A percentile compares a stretch with the other conserved stretches of the same genome.
These are phyloP conservation scores for Kodamaea nitidulidarum DNA, from an alignment of 805 yeast species.

Conservation along the genomic window DNA sequence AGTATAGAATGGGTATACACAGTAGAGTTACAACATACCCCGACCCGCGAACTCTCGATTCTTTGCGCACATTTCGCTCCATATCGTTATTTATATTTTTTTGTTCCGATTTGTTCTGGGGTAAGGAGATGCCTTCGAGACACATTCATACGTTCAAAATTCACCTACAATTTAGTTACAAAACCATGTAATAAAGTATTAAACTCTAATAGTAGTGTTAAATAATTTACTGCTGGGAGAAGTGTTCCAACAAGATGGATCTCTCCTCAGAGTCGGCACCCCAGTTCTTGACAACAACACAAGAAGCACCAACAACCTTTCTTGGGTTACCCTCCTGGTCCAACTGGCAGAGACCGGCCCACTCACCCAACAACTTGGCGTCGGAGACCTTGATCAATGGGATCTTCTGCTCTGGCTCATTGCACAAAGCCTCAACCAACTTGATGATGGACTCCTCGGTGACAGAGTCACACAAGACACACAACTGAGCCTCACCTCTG, in stretches of 20 bases:
- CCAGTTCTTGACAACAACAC: slow-evolving; percentile 99
- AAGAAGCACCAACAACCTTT: slow-evolving; percentile 99
- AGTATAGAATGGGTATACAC: too few species aligned
- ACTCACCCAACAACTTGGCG: slow-evolving; percentile 99
- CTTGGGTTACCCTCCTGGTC: slow-evolving; percentile 99
- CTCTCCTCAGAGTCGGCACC: slow-evolving; percentile 99
- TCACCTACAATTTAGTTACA: neutral
- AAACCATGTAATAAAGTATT: slow-evolving; percentile 6
- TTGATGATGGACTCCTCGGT: slow-evolving; percentile 95
- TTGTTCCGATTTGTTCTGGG: neutral
- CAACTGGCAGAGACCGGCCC: slow-evolving; percentile 99
- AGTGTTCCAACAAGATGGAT: slow-evolving; percentile 91
- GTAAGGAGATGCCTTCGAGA: neutral
- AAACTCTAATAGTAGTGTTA: slow-evolving; percentile 6
- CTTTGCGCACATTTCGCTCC: slow-evolving; percentile 18
- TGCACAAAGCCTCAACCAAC: slow-evolving; percentile 98
- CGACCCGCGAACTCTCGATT: slow-evolving; percentile 38
- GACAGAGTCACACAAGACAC: slow-evolving; percentile 96
- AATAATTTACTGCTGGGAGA: slow-evolving; percentile 72
- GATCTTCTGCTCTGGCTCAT: slow-evolving; percentile 93
- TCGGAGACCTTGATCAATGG: slow-evolving; percentile 99
- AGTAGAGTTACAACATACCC: too few species aligned
- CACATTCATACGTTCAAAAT: too few species aligned
- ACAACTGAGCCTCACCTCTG: slow-evolving; percentile 95
- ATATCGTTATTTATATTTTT: slow-evolving; percentile 5